Evolutionary conservation across 306 rosid genomes (phyloP), one percentile per base, ranked within the genome.

Genomic region (Sphenostylis stenocarpa): DNA sequence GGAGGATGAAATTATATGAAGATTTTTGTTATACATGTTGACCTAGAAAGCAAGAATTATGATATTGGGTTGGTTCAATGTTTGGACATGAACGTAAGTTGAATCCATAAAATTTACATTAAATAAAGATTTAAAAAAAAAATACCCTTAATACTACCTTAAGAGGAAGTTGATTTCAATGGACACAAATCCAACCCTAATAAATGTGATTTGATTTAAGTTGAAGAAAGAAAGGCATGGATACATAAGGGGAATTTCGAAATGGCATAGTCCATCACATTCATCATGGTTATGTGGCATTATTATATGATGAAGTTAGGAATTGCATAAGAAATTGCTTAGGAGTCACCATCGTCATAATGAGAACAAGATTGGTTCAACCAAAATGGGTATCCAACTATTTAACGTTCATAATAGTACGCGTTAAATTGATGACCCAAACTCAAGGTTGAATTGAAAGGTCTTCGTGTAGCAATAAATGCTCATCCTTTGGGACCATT

Each of bases 401-500:
- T 53, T 36, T 20, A 72, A 19, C 55, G 61, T 67, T 33, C 28
- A 58, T 76, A 52, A 65, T 34, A 47, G 43, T 38, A 47, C 52
- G 76, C 80, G 80, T 45, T n/a, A 55, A 64, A 56, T 56, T 67
- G 39, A 56, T 68, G 63, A 47, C 47, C 48, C 68, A 17, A 55
- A 57, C 73, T 23, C 29, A 51, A 12, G 53, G 67, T 49, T 51
- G 68, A 81, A 52, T 66, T 56, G 76, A 77, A 82, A 72, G 76
- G 81, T 78, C 67, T 14, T 78, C n/a, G 5, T 7, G 64, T 21
- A 34, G 67, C 52, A 31, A 24, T 71, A 64, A 76, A 71, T 77
- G 75, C 28, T 78, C 24, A 69, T 31, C 39, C 58, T 51, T 60
- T 20, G 70, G 75, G 78, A 82, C 82, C 73, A 79, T 71, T 51